phyloP scores from a whole-genome alignment of 78 protist genomes.

The Chrysochromulina parva region DNA sequence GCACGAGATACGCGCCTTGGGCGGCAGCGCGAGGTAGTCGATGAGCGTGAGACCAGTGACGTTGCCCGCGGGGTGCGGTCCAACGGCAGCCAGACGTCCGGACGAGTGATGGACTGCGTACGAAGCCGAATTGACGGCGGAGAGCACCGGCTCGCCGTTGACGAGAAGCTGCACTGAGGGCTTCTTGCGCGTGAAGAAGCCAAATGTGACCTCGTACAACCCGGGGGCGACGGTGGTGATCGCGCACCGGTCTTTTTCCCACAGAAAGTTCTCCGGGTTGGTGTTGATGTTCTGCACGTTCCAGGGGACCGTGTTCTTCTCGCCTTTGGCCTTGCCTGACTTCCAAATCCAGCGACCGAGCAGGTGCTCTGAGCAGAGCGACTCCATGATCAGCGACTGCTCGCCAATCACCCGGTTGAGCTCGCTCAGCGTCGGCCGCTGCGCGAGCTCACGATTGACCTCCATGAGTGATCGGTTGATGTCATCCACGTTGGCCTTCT shows the following conservation, averaged over 20 bases:
- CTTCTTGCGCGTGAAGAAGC: constrained; percentile 47
- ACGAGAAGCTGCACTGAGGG: constrained; percentile 60
- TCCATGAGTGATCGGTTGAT: background rate
- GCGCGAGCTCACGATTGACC: background rate
- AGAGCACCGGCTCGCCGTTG: constrained; percentile 63
- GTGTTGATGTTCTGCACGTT: constrained; percentile 46
- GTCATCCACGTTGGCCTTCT: background rate
- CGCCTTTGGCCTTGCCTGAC: background rate
- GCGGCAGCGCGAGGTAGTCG: constrained; percentile 62
- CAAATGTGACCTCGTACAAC: constrained; percentile 57
- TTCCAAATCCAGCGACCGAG: constrained; percentile 60
- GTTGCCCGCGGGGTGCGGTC: constrained; percentile 32
- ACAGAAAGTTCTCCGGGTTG: constrained; percentile 34
- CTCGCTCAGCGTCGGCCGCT: background rate
- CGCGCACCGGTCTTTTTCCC: constrained; percentile 28
- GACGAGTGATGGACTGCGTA: constrained; percentile 45
- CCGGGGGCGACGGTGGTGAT: constrained; percentile 25
- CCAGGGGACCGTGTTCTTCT: constrained; percentile 39
- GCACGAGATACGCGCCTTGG: constrained; percentile 19
- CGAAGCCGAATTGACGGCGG: constrained; percentile 44
- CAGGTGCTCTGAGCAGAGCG: constrained; percentile 22
- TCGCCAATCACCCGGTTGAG: constrained; percentile 6
- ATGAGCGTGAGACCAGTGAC: constrained; percentile 56
- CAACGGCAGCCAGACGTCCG: constrained; percentile 14
- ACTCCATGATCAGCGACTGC: background rate